Evolutionary conservation across 2,329 filamentous ascomycete species (phyloP).

Genomic region (Gyromitra esculenta): DNA sequence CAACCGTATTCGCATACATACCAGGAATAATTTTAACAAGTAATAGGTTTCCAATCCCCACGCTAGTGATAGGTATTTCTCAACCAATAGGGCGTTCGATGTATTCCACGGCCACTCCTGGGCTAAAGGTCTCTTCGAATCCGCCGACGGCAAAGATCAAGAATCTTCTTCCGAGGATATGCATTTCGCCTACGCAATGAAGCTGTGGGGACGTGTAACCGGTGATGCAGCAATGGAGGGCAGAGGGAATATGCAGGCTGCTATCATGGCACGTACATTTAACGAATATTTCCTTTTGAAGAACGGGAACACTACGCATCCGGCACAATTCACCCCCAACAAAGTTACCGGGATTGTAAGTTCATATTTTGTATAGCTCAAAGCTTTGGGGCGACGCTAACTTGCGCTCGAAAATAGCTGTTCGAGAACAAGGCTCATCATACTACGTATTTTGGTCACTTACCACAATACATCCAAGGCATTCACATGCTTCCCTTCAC

Average conservation of each 20-base stretch:
- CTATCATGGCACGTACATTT: constrained; percentile 77
- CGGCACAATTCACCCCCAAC: constrained; percentile 80
- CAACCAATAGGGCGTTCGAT: constrained; percentile 84
- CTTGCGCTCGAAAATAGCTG: constrained; percentile 61
- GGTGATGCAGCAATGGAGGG: constrained; percentile 83
- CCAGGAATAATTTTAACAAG: constrained; percentile 46
- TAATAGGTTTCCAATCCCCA: constrained; percentile 73
- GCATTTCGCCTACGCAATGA: constrained; percentile 85
- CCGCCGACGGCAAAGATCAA: constrained; percentile 79
- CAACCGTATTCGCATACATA: not conserved
- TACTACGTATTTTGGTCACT: constrained; percentile 84
- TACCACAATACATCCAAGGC: constrained; percentile 75
- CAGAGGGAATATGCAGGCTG: constrained; percentile 83
- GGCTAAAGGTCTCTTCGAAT: constrained; percentile 81
- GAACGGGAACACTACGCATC: constrained; percentile 75
- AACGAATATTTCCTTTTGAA: constrained; percentile 84
- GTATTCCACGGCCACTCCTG: constrained; percentile 88
- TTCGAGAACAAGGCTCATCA: constrained; percentile 98
- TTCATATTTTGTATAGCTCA: not conserved
- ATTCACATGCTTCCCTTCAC: constrained; percentile 86
- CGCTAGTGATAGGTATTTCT: constrained; percentile 76
- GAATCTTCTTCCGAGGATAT: constrained; percentile 92
- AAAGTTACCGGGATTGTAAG: constrained; percentile 63
- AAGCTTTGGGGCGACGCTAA: constrained; percentile 5
- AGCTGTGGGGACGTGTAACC: constrained; percentile 88